A percentile compares a stretch with the other conserved stretches of the same genome.
Conservation (phyloP, 805 yeast genomes). For the Suhomyces emberorum region DNA sequence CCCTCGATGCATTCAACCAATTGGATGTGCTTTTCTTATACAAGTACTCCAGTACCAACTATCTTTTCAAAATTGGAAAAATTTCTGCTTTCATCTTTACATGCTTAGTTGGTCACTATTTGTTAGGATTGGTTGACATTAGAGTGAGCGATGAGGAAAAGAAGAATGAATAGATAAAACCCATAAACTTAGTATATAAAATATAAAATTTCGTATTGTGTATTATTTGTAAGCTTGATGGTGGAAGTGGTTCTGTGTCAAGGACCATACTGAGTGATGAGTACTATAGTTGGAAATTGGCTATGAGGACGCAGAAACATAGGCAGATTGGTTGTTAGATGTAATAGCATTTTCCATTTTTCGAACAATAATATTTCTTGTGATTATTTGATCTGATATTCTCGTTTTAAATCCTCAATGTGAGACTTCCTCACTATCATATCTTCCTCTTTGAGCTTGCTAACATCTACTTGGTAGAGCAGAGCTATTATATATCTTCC, state of each 20-base stretch:
- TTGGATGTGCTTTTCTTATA: slow-evolving; percentile 61
- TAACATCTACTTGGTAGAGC: slow-evolving; percentile 43
- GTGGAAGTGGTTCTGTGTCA: too few relatives aligned
- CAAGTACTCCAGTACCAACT: slow-evolving; percentile 50
- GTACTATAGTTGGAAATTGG: too few relatives aligned
- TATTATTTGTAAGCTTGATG: too few relatives aligned
- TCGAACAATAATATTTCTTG: too few relatives aligned
- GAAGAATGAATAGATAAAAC: too few relatives aligned
- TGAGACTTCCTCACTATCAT: slow-evolving; percentile 22
- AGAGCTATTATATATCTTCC: slow-evolving; percentile 57
- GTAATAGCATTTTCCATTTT: background rate
- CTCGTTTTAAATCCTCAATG: slow-evolving; percentile 20
- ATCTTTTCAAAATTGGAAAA: slow-evolving; percentile 62
- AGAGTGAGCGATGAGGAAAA: slow-evolving; percentile 18
- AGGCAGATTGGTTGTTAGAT: too few relatives aligned
- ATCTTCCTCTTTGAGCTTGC: slow-evolving; percentile 26
- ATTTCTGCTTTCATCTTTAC: slow-evolving; percentile 60
- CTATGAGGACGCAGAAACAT: too few relatives aligned
- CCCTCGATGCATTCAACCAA: slow-evolving; percentile 65
- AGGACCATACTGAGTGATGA: too few relatives aligned
- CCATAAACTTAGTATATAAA: slow-evolving; percentile 6
- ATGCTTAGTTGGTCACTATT: slow-evolving; percentile 55
- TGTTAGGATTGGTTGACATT: slow-evolving; percentile 35
- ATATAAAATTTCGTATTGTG: too few relatives aligned
- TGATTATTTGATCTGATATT: slow-evolving; percentile 8